Conservation (phyloP, 495 filamentous ascomycete species). For the Saxispiralis lemnorum region DNA sequence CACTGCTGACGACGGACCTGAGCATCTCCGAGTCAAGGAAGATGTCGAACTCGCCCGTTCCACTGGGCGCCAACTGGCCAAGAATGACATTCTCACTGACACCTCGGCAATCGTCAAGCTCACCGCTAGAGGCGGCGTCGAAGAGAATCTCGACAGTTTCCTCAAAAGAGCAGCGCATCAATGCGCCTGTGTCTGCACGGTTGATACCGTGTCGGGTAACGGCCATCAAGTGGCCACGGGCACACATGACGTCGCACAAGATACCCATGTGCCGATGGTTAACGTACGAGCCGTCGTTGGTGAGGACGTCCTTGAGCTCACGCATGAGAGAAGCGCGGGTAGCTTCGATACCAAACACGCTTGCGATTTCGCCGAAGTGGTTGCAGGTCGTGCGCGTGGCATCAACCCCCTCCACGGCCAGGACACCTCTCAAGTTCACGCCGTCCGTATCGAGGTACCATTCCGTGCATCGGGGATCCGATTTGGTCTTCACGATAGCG, state of each 20-base stretch:
- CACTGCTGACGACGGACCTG: slow-evolving; percentile 68
- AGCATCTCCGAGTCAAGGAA: slow-evolving; percentile 87
- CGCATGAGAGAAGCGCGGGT: slow-evolving; percentile 67
- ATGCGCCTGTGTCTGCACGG: slow-evolving; percentile 84
- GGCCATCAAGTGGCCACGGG: slow-evolving; percentile 78
- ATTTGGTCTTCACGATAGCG: slow-evolving; percentile 47
- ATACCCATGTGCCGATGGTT: slow-evolving; percentile 94
- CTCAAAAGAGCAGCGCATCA: slow-evolving; percentile 99
- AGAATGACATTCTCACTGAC: slow-evolving; percentile 98
- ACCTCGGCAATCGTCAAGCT: slow-evolving; percentile 92
- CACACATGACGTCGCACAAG: slow-evolving; percentile 96
- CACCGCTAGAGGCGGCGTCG: slow-evolving; percentile 81
- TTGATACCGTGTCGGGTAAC: slow-evolving; percentile 98
- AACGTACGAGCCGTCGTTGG: slow-evolving; percentile 97
- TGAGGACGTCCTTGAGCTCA: slow-evolving; percentile 76
- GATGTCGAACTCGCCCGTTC: slow-evolving; percentile 86
- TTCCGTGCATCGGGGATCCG: slow-evolving; percentile 57
- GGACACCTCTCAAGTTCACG: slow-evolving; percentile 62
- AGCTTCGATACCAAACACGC: slow-evolving; percentile 91
- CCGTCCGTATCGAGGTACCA: slow-evolving; percentile 92
- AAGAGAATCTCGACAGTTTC: slow-evolving; percentile 96
- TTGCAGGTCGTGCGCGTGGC: slow-evolving; percentile 82
- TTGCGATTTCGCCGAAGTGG: slow-evolving; percentile 81
- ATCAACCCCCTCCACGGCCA: slow-evolving; percentile 78
- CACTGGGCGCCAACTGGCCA: slow-evolving; percentile 87